Evolutionary conservation across 352 stramenopile genomes (phyloP), one percentile per base, ranked within the genome.

Genomic region (Phytophthora ohioensis): DNA sequence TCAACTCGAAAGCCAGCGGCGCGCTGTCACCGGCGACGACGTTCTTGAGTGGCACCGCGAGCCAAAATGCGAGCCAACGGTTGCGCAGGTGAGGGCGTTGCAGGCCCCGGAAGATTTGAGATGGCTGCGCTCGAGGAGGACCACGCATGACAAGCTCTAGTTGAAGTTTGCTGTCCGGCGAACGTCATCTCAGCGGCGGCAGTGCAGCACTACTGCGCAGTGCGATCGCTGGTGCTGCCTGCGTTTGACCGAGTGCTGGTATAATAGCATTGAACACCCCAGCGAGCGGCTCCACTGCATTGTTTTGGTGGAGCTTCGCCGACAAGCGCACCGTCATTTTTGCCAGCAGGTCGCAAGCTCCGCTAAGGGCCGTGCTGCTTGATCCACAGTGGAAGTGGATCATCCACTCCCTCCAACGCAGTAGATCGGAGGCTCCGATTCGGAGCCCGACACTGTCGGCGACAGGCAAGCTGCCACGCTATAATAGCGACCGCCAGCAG

Each of bases 1-100:
- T 51, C 69, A 73, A 70, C 64, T 53, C 31, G 32, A 70, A 61
- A 57, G 58, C 46, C 64, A 73, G 69, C 69, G 36, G 9, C 54
- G 58, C 45, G 31, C 54, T 65, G 70, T 71, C 59, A 73, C 46
- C 30, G 21, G 31, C 11, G 41, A 34, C 60, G 49, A 48, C 42
- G n/a, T 43, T 36, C 38, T 6, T 5, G 27, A 21, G 12, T 6
- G 13, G 30, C 35, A 57, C 46, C 52, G 21, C 13, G 52, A 39
- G 49, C 13, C 35, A 21, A 36, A 32, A 64, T 41, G 36, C 35
- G 58, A 21, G 34, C 53, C 34, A 51, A 48, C 35, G 13, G 49
- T 31, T 35, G 57, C 17, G 62, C 42, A 62, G 61, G 34, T 63
- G 35, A 47, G 42, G 38, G 36, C 17, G 15, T 39, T 34, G 56